Conservation (phyloP, 2,329 filamentous ascomycete genomes). For the Fusarium piperis region DNA sequence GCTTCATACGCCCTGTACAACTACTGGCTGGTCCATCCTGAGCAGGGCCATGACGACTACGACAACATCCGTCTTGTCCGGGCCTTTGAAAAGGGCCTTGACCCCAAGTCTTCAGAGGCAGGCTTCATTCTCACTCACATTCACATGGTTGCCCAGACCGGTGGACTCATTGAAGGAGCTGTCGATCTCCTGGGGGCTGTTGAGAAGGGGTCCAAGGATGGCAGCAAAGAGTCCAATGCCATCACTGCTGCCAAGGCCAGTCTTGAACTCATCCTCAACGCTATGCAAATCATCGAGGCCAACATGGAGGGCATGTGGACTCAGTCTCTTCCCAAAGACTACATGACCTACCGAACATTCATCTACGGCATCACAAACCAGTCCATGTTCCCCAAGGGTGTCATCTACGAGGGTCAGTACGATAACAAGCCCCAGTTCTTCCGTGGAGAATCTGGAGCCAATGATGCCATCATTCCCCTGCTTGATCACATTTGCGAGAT, state of each 20-base stretch:
- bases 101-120: constrained; percentile 87
- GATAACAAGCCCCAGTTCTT: constrained; percentile 78
- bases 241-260: constrained; percentile 69
- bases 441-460: constrained; percentile 91
- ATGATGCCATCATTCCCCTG: constrained; percentile 93
- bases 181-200: constrained; percentile 66
- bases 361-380: constrained; percentile 96
- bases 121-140: constrained; percentile 97
- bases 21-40: constrained; percentile 68
- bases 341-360: constrained; percentile 92
- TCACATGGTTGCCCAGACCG: constrained; percentile 92
- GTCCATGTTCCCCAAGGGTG: constrained; percentile 92
- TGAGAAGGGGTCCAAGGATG: constrained; percentile 11
- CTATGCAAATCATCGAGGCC: constrained; percentile 73
- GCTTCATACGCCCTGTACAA: constrained; percentile 76
- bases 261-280: constrained; percentile 67
- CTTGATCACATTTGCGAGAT: constrained; percentile 89
- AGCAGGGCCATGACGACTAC: constrained; percentile 66
- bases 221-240: not conserved
- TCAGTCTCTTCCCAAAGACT: constrained; percentile 83
- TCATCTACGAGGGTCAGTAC: constrained; percentile 86
- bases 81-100: constrained; percentile 89
- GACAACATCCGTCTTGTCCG: constrained; percentile 83
- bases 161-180: constrained; percentile 77
- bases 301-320: constrained; percentile 94